phyloP scores from a whole-genome alignment of 108 stramenopile genomes.

The Ochromonas danica region DNA sequence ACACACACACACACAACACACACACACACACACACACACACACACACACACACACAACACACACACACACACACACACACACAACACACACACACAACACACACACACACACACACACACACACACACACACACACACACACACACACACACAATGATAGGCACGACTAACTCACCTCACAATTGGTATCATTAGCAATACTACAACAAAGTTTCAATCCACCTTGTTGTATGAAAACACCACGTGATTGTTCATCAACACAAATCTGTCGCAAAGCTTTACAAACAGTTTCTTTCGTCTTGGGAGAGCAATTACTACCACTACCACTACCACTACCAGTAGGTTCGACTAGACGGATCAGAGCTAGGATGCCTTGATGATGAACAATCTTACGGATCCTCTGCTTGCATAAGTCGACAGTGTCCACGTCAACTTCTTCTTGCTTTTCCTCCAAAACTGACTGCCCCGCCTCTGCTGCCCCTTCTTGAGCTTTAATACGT shows the following conservation, averaged over 20 bases:
- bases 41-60: too few species aligned
- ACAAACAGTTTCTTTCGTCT: neutral
- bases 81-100: too few species aligned
- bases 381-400: neutral
- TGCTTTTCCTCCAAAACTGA: constrained; percentile 1
- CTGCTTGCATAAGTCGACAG: neutral
- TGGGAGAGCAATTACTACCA: neutral
- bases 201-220: constrained; percentile 55
- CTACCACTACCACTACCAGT: neutral
- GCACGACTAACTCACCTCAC: neutral
- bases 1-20: too few species aligned
- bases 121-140: too few species aligned
- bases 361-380: neutral
- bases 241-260: constrained; percentile 74
- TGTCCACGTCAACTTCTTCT: constrained; percentile 33
- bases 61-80: too few species aligned
- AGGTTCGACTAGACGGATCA: neutral
- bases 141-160: too few species aligned
- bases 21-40: too few species aligned
- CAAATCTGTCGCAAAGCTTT: constrained; percentile 12
- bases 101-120: too few species aligned
- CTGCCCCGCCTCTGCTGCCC: neutral
- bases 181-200: neutral
- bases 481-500: constrained; percentile 27
- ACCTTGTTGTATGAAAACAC: constrained; percentile 92